Base-by-base conservation (phyloP, 164 flowering plant species). In the Kingdonia uniflora region DNA sequence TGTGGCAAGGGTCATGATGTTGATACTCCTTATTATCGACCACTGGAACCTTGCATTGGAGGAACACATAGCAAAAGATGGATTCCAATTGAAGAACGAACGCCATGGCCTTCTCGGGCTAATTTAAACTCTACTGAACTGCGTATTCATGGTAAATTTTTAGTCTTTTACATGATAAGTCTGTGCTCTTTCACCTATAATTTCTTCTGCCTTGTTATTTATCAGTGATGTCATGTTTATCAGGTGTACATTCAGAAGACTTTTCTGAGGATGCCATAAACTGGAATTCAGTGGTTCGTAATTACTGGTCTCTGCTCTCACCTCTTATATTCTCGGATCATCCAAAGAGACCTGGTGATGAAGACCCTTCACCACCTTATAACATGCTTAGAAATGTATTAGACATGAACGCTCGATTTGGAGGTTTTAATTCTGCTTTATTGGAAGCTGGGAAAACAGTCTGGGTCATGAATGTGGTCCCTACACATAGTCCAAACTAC, bases 381-480 rank as follows among this genome's bases (percentile, higher is more conserved):
- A 89, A 94, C 76, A 89, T 94, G 99, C 70, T 89, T 35, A 68
- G 99, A 55, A 94, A 89, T 78, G 96, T 94, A 60, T 60, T 94
- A 22, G 99, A 94, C 74, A 94, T 89, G 99, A 94, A 89, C 77
- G 84, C 97, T 45, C 87, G 58, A 41, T 83, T 75, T 68, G 98
- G 98, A 29, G 95, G 97, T n/a, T 77, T 94, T 48, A 94, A 82
- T 76, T 71, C 82, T 67, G 97, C 96, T 37, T 62, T 94, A 44
- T 53, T 89, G 53, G 85, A 85, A 56, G 74, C 79, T 6, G 76
- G 80, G 48, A 94, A 87, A 64, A 76, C 82, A 44, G 90, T 78
- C 0, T 94, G 99, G 99, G 99, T 94, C 57, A 94, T 94, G 99
- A 94, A 94, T 69, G 99, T 89, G 45, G 86, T 94, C 15, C 96